A percentile compares a stretch with the other conserved stretches of the same genome.
Conservation (phyloP, 2,329 filamentous ascomycete species). For the Stachybotrys chartarum region DNA sequence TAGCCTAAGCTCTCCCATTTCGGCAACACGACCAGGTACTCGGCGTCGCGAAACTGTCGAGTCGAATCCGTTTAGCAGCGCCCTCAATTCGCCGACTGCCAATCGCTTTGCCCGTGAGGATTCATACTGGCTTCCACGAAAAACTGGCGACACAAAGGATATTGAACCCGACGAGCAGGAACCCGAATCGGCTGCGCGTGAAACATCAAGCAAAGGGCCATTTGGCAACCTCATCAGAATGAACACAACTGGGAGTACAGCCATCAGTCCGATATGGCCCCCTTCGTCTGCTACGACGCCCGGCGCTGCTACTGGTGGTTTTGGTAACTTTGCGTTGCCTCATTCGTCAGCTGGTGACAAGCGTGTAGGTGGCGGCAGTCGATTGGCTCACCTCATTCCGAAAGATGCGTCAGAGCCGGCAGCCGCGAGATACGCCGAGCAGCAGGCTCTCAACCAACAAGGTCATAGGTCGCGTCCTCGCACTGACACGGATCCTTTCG, state of each 20-base stretch:
- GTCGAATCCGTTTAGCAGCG: slow-evolving; percentile 52
- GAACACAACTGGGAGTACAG: slow-evolving; percentile 43
- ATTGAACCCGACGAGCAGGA: slow-evolving; percentile 47
- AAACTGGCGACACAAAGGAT: slow-evolving; percentile 46
- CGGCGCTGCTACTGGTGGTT: slow-evolving; percentile 59
- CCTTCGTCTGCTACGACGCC: slow-evolving; percentile 50
- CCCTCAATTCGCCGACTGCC: slow-evolving; percentile 54
- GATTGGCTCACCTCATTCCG: slow-evolving; percentile 76
- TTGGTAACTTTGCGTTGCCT: slow-evolving; percentile 79
- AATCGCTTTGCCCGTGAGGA: slow-evolving; percentile 59
- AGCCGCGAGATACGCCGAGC: slow-evolving; percentile 42
- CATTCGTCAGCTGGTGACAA: slow-evolving; percentile 60
- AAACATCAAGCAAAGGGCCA: slow-evolving; percentile 23
- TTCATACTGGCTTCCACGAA: slow-evolving; percentile 50
- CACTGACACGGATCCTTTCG: slow-evolving; percentile 70
- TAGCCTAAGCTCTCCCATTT: slow-evolving; percentile 66
- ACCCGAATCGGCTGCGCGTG: slow-evolving; percentile 19
- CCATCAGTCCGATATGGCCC: slow-evolving; percentile 35
- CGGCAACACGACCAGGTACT: slow-evolving; percentile 61
- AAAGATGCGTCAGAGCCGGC: slow-evolving; percentile 69
- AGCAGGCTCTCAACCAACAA: slow-evolving; percentile 25
- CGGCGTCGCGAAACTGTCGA: slow-evolving; percentile 78
- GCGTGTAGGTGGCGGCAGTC: slow-evolving; percentile 70
- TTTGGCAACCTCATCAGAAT: slow-evolving; percentile 45
- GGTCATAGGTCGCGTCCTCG: slow-evolving; percentile 55